Base-by-base conservation (phyloP, 2,329 filamentous ascomycete genomes). In the Trichoderma semiorbis region DNA sequence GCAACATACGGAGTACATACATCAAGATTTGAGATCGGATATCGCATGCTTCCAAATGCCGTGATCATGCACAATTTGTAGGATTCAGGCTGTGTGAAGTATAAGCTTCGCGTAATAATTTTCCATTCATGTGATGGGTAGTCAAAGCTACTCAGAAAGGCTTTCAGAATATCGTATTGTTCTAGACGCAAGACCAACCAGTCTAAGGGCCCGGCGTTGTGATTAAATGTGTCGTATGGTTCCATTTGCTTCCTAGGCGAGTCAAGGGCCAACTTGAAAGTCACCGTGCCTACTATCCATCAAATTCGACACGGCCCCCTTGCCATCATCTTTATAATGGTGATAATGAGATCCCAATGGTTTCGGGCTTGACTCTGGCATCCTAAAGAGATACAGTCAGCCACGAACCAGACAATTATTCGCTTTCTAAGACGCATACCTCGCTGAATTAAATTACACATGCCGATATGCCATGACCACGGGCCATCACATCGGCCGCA, bases 401-500 rank as follows among this genome's bases (percentile, higher is more conserved):
- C 55, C 43, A 55, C 39, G 26, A 36, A 30, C 30, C 36, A 26
- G 14, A 4, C 39, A 14, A 5, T 58, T n/a, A 53, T 26, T 18
- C 16, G 60, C 16, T 18, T 16, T 24, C 47, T 34, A 8, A 53
- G 18, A 62, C 24, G 3, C 69, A 63, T 73, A 73, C 72, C 72
- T 73, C 47, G 64, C 66, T 43, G 69, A 53, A 55, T 50, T 28
- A 30, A 50, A 53, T 64, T 66, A 64, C 50, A 69, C 21, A 69
- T 69, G 69, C 72, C 72, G 69, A 73, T 50, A 53, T 73, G 63
- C 36, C 30, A 47, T 60, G 60, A 69, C 60, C 10, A 10, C 16
- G 7, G n/a, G 72, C 43, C 64, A 55, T 50, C 69, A 72, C 72
- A 69, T 72, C 69, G 72, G 72, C 72, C 24, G 66, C 39, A 28